These are phyloP conservation scores for Chenopodium album DNA, from an alignment of 148 eudicot genomes.

Conservation along the genomic window DNA sequence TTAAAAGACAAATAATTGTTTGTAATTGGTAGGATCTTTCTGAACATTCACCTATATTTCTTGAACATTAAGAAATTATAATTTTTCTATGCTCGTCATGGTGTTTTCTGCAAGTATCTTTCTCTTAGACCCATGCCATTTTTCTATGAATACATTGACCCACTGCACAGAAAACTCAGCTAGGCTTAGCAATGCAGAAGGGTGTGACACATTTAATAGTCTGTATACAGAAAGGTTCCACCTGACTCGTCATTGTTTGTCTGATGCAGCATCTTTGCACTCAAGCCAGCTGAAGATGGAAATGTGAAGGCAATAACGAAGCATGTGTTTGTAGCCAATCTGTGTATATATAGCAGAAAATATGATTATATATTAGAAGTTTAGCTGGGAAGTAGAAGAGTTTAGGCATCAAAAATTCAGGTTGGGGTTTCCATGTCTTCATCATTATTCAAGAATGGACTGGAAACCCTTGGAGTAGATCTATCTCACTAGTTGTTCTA, in stretches of 20 bases:
- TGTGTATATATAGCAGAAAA: constrained; percentile 52
- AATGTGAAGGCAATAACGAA: constrained; percentile 44
- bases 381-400: constrained; percentile 22
- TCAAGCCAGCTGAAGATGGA: constrained; percentile 79
- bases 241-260: constrained; percentile 12
- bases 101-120: background rate
- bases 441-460: constrained; percentile 20
- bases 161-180: background rate
- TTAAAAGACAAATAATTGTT: background rate
- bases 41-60: background rate
- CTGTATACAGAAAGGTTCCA: background rate
- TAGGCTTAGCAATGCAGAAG: background rate
- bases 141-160: background rate
- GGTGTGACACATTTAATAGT: no score
- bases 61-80: no score
- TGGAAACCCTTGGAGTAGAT: constrained; percentile 26
- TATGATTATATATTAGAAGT: constrained; percentile 28
- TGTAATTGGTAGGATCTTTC: background rate
- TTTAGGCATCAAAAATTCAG: constrained; percentile 25
- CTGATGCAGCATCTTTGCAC: constrained; percentile 65
- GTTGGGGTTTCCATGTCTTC: constrained; percentile 33
- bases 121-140: background rate
- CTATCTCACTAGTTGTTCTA: constrained; percentile 22
- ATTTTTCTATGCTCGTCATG: background rate
- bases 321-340: constrained; percentile 19